These are phyloP conservation scores for Polymyxa betae DNA, from an alignment of 208 protist genomes.

Conservation along the genomic window DNA sequence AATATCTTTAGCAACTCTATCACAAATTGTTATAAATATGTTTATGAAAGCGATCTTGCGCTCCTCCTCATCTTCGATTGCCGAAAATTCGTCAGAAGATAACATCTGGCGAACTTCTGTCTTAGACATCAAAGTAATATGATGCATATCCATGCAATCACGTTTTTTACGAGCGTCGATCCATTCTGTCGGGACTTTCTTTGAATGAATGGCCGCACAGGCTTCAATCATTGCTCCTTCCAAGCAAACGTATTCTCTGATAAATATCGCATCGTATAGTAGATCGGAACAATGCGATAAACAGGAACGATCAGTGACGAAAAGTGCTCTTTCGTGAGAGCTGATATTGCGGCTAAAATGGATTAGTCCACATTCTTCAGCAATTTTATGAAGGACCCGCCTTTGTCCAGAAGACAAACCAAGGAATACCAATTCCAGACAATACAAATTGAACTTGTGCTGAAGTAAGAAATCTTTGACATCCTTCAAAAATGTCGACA, in stretches of 20 bases:
- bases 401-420: too few relatives aligned
- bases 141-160: neutral
- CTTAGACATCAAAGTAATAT: neutral
- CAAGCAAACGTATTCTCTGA: neutral
- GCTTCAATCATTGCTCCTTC: neutral
- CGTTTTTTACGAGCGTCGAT: neutral
- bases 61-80: neutral
- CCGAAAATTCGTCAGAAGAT: too few relatives aligned
- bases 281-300: neutral
- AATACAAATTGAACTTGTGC: too few relatives aligned
- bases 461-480: too few relatives aligned
- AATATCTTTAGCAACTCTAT: neutral
- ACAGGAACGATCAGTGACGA: neutral
- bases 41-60: neutral
- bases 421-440: too few relatives aligned
- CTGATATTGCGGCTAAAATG: neutral
- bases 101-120: neutral
- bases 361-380: neutral
- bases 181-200: neutral
- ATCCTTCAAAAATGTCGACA: too few relatives aligned
- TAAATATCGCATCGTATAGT: neutral
- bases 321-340: neutral
- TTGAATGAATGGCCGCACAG: neutral
- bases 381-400: neutral
- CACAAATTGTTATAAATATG: neutral